These are phyloP conservation scores for Dactylellina parvicollis DNA, from an alignment of 2,329 filamentous ascomycete species.

Conservation along the genomic window DNA sequence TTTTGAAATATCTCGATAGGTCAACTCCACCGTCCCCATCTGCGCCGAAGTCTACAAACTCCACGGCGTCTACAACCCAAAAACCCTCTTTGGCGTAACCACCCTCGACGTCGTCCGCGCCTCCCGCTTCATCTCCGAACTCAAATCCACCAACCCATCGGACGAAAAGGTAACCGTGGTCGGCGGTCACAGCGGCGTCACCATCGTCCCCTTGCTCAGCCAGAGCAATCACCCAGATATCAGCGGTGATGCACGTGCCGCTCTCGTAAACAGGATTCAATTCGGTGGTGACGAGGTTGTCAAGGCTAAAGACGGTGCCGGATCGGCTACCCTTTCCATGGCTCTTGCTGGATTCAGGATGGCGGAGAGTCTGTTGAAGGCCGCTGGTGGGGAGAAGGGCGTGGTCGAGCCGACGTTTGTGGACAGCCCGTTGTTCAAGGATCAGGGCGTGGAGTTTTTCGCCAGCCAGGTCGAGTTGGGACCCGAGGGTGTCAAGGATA, in stretches of 20 bases:
- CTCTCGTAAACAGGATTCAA: conserved; percentile 92
- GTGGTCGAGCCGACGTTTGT: conserved; percentile 96
- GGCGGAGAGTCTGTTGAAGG: conserved; percentile 92
- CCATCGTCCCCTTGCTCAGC: conserved; percentile 96
- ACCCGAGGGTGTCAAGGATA: conserved; percentile 94
- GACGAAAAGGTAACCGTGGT: conserved; percentile 95
- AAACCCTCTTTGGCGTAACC: conserved; percentile 98
- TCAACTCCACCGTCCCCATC: conserved; percentile 99
- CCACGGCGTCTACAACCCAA: conserved; percentile 96
- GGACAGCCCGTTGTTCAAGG: conserved; percentile 97
- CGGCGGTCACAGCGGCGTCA: conserved; percentile 96
- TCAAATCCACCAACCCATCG: conserved; percentile 88
- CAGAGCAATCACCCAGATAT: conserved; percentile 90
- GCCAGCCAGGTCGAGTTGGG: conserved; percentile 94
- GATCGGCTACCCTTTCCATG: conserved; percentile 98
- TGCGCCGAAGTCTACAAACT: conserved; percentile 96
- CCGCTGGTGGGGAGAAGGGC: conserved; percentile 90
- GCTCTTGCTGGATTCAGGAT: conserved; percentile 88
- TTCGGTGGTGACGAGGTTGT: conserved; percentile 99
- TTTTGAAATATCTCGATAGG: conserved; percentile 61
- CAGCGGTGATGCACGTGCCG: conserved; percentile 75
- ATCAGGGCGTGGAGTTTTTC: conserved; percentile 98
- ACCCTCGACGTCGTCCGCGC: conserved; percentile 98
- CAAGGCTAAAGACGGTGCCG: conserved; percentile 97
- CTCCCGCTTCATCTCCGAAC: conserved; percentile 94